phyloP scores from a whole-genome alignment of 495 filamentous ascomycete genomes.

The Penicillium turbatum region DNA sequence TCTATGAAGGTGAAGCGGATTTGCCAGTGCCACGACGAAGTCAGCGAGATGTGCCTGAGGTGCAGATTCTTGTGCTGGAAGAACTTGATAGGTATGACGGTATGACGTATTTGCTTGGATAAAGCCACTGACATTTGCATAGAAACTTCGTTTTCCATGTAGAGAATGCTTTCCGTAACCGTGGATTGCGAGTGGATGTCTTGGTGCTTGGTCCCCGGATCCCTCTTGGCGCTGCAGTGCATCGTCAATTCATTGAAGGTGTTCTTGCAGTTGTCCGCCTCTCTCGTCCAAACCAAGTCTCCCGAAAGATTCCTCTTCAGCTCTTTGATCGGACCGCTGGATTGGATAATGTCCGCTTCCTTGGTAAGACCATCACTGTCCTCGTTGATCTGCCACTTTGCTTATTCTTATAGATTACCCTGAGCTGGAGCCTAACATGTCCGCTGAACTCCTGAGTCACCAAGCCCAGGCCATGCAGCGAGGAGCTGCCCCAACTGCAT shows the following conservation, averaged over 20 bases:
- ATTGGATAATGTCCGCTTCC: constrained; percentile 66
- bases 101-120: neutral
- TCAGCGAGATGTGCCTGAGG: constrained; percentile 78
- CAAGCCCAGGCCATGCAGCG: constrained; percentile 59
- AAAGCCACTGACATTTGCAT: constrained; percentile 10
- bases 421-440: constrained; percentile 69
- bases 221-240: constrained; percentile 68
- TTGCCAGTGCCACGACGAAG: constrained; percentile 69
- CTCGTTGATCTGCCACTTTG: neutral
- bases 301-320: constrained; percentile 69
- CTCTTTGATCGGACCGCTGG: constrained; percentile 78
- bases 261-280: constrained; percentile 81
- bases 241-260: constrained; percentile 82
- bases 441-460: constrained; percentile 73
- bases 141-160: constrained; percentile 80
- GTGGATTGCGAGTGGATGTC: constrained; percentile 68
- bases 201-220: constrained; percentile 76
- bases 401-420: constrained; percentile 60
- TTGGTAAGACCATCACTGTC: constrained; percentile 46
- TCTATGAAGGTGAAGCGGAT: constrained; percentile 54
- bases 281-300: constrained; percentile 59
- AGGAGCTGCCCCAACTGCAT: constrained; percentile 39
- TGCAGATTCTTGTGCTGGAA: constrained; percentile 79
- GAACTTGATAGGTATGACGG: constrained; percentile 63
- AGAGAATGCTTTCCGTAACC: constrained; percentile 65